These are phyloP conservation scores for Raphanus sativus DNA, from an alignment of 345 rosid species.

Conservation along the genomic window DNA sequence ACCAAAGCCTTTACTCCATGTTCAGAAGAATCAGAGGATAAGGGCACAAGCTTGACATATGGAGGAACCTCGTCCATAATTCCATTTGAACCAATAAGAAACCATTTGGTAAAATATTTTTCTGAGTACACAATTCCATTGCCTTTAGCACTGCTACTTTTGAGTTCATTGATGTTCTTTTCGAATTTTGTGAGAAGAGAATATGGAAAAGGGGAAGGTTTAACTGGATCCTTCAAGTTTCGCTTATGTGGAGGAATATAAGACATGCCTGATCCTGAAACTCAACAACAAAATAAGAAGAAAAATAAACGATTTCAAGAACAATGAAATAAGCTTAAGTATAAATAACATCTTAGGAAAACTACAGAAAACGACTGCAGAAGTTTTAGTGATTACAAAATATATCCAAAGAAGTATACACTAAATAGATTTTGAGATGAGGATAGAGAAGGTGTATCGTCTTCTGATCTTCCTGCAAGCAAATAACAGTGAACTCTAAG, in stretches of 20 bases:
- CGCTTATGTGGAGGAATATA: slow-evolving; percentile 71
- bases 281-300: neutral
- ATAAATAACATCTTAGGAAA: too few species aligned
- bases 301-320: neutral
- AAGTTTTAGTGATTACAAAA: too few species aligned
- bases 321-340: neutral
- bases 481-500: neutral
- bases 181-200: slow-evolving; percentile 32
- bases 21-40: slow-evolving; percentile 39
- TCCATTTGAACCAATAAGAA: slow-evolving; percentile 47
- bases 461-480: neutral
- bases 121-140: slow-evolving; percentile 27
- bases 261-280: slow-evolving; percentile 46
- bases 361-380: too few species aligned
- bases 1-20: slow-evolving; percentile 39
- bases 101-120: slow-evolving; percentile 46
- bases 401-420: too few species aligned
- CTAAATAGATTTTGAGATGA: neutral
- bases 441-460: neutral
- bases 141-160: neutral
- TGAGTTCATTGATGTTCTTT: slow-evolving; percentile 29
- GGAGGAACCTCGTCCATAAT: slow-evolving; percentile 39
- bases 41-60: slow-evolving; percentile 35
- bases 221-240: slow-evolving; percentile 33
- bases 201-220: slow-evolving; percentile 43